Evolutionary conservation across 139 green algal genomes (phyloP).

Genomic region (Picochlorum sp.): DNA sequence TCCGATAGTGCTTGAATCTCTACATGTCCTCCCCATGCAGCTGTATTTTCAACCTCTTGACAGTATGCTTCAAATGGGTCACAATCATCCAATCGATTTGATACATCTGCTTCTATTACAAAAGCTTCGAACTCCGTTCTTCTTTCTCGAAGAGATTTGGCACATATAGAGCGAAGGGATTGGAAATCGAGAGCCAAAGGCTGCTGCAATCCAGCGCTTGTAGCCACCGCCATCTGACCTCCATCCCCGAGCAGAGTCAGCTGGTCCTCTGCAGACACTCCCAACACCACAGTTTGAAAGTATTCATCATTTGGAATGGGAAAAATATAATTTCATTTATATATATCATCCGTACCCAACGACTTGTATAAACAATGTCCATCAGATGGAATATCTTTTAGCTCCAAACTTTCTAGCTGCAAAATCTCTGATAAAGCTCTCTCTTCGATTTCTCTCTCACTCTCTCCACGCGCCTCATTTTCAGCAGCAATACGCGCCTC

Average conservation of each 20-base stretch:
- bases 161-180: conserved; percentile 49
- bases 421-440: conserved; percentile 46
- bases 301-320: not conserved
- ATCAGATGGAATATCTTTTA: conserved; percentile 77
- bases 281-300: not conserved
- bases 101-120: conserved; percentile 23
- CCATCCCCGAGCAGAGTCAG: conserved; percentile 24
- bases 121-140: conserved; percentile 53
- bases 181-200: conserved; percentile 16
- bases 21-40: conserved; percentile 83
- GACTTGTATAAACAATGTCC: conserved; percentile 91
- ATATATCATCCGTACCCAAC: not conserved
- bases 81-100: not conserved
- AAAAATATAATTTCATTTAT: not conserved
- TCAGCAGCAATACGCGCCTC: conserved; percentile 73
- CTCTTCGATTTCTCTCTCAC: conserved; percentile 50
- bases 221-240: too few relatives aligned
- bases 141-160: conserved; percentile 65
- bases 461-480: conserved; percentile 52
- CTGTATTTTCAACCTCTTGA: conserved; percentile 54
- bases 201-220: conserved; percentile 6
- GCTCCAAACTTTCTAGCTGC: conserved; percentile 41
- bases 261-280: conserved; percentile 56
- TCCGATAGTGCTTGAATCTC: conserved; percentile 73
- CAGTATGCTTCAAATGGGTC: conserved; percentile 63